These are phyloP conservation scores for Fagus crenata DNA, from an alignment of 306 rosid species.

Conservation along the genomic window DNA sequence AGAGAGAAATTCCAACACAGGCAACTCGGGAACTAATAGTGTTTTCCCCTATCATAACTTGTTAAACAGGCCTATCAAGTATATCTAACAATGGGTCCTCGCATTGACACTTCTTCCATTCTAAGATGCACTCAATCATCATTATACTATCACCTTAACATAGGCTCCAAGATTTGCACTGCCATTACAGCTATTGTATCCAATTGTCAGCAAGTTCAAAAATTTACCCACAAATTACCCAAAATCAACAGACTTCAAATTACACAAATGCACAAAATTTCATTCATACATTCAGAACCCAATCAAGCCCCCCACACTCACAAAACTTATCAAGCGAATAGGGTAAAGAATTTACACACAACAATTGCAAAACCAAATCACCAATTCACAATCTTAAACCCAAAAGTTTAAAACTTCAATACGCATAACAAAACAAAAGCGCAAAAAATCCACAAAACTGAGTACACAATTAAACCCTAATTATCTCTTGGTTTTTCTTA, in stretches of 20 bases:
- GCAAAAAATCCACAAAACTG: neutral
- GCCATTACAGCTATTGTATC: neutral
- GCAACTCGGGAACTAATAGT: neutral
- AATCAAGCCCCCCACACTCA: neutral
- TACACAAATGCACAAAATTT: neutral
- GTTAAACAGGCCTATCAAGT: neutral
- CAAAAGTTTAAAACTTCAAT: slow-evolving; percentile 25
- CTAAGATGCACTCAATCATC: neutral
- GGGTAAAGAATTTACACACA: neutral
- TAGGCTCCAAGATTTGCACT: neutral
- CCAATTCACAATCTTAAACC: neutral
- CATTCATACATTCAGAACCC: neutral
- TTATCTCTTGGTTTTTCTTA: slow-evolving; percentile 13
- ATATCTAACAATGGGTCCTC: neutral
- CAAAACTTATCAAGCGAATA: neutral
- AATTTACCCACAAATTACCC: too few relatives aligned
- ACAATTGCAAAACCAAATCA: neutral
- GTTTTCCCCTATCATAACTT: neutral
- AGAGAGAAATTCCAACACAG: too few relatives aligned
- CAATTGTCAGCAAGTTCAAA: neutral
- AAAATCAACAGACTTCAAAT: too few relatives aligned
- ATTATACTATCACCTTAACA: neutral
- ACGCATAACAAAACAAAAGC: neutral
- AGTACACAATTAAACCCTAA: slow-evolving; percentile 47
- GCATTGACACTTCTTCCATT: neutral